Evolutionary conservation across 495 filamentous ascomycete species (phyloP), one percentile per base, ranked within the genome.

Genomic region (Penicillium atrosanguineum): DNA sequence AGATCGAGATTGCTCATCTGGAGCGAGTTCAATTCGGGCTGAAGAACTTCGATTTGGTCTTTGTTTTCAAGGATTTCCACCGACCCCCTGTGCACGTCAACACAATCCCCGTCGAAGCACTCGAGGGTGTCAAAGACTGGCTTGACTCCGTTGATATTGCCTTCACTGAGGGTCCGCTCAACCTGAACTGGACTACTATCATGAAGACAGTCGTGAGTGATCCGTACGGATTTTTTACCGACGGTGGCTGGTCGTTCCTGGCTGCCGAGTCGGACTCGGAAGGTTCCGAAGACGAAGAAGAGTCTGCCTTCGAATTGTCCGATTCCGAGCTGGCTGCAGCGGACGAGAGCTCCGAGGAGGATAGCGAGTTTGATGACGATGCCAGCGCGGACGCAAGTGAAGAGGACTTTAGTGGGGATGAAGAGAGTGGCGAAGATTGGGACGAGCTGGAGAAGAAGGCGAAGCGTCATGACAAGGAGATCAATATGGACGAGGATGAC

Each of bases 21-120:
- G 95, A 99, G 70, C 86, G 19, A 36, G 14, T 46, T 16, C 57
- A 88, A 80, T 99, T 97, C 62, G 95, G 95, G 20, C 82, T 99
- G 40, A 97, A 97, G 79, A 99, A 99, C 66, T 99, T 99, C 69
- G 95, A 99, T 71, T 83, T 97, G 59, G 95, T 97, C 8, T 91
- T 96, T 61, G 89, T 97, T 25, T 96, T 94, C 79, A 96, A 96
- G 61, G 95, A 99, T 71, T 97, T 96, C 72, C 82, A 86, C 44
- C 83, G 91, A 15, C 66, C 87, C 2, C 92, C 93, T 4, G 86
- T 84, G 26, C 95, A 97, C 72, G 87, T 99, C 75, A 99, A 99
- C 69, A 97, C 95, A 15, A 97, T 99, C 57, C 95, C 95, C 1
- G 92, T 99, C 40, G 95, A 97, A 65, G 86, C 86, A 4, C 78